Evolutionary conservation across 345 rosid species (phyloP).

Genomic region (Erysimum cheiranthoides): DNA sequence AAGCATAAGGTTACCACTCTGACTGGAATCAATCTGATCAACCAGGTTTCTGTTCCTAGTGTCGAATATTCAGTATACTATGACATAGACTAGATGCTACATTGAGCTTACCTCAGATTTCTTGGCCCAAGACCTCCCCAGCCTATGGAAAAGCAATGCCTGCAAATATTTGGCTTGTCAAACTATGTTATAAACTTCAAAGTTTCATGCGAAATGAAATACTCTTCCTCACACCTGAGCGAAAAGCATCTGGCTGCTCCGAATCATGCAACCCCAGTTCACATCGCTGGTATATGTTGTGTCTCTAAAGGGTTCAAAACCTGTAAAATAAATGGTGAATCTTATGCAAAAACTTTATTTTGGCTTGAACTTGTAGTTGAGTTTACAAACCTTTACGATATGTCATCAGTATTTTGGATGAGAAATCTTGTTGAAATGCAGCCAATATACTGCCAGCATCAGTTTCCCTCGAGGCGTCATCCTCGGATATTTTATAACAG

Average conservation of each 20-base stretch:
- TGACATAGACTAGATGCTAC: slow-evolving; percentile 8
- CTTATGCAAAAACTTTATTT: not conserved
- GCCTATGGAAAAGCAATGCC: slow-evolving; percentile 84
- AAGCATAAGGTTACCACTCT: slow-evolving; percentile 27
- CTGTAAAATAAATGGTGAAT: slow-evolving; percentile 50
- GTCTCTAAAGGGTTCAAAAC: slow-evolving; percentile 76
- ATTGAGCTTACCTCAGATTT: slow-evolving; percentile 54
- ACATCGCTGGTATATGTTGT: slow-evolving; percentile 75
- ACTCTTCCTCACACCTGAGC: slow-evolving; percentile 64
- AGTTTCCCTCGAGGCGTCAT: slow-evolving; percentile 51
- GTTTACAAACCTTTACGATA: slow-evolving; percentile 82
- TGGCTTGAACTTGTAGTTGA: slow-evolving; percentile 19
- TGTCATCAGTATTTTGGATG: slow-evolving; percentile 77
- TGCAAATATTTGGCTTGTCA: slow-evolving; percentile 40
- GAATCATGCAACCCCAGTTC: slow-evolving; percentile 97
- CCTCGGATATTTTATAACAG: slow-evolving; percentile 67
- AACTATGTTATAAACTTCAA: slow-evolving; percentile 6
- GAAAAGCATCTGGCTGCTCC: slow-evolving; percentile 97
- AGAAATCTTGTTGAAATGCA: slow-evolving; percentile 69
- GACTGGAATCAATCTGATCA: not conserved
- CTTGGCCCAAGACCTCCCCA: slow-evolving; percentile 88
- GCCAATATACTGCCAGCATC: slow-evolving; percentile 53
- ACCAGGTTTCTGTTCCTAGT: not conserved
- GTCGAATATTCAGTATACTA: not conserved
- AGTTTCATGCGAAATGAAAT: not conserved